Conservation (phyloP, 2,329 filamentous ascomycete species). For the Exserohilum turcica region DNA sequence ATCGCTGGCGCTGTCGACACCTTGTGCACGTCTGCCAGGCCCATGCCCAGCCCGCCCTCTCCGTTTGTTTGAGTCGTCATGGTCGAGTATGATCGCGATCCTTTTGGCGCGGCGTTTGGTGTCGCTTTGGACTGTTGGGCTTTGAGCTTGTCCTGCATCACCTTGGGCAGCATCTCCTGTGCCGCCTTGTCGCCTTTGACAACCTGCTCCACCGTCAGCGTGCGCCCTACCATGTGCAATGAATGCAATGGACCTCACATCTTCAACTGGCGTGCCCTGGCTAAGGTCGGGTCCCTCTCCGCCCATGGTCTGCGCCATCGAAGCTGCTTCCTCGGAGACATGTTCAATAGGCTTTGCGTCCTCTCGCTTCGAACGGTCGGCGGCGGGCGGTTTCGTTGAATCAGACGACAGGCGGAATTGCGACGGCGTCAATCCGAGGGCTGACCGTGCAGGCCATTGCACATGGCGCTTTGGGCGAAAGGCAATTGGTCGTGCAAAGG, state of each 20-base stretch:
- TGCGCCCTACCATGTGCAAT: neutral
- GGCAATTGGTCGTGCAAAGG: constrained; percentile 40
- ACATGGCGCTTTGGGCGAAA: constrained; percentile 35
- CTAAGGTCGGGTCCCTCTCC: constrained; percentile 64
- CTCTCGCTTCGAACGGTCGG: constrained; percentile 37
- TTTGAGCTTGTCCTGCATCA: constrained; percentile 66
- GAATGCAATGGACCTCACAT: constrained; percentile 52
- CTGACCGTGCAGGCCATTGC: constrained; percentile 37
- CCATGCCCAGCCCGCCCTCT: constrained; percentile 32
- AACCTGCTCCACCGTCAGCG: constrained; percentile 54
- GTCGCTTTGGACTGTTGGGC: constrained; percentile 49
- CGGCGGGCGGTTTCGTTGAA: constrained; percentile 38
- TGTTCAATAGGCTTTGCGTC: constrained; percentile 56
- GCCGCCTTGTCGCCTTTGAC: constrained; percentile 66
- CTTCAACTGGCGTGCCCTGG: constrained; percentile 69
- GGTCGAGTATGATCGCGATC: constrained; percentile 64
- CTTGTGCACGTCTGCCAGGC: constrained; percentile 36
- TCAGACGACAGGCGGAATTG: constrained; percentile 42
- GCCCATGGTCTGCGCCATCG: constrained; percentile 63
- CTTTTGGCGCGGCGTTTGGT: constrained; percentile 45
- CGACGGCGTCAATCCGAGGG: constrained; percentile 26
- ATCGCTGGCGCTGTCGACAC: constrained; percentile 24
- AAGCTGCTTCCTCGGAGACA: constrained; percentile 69
- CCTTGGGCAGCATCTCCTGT: constrained; percentile 67
- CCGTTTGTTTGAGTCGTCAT: constrained; percentile 33